phyloP scores from a whole-genome alignment of 495 filamentous ascomycete species.

The Penicillium flavigenum region DNA sequence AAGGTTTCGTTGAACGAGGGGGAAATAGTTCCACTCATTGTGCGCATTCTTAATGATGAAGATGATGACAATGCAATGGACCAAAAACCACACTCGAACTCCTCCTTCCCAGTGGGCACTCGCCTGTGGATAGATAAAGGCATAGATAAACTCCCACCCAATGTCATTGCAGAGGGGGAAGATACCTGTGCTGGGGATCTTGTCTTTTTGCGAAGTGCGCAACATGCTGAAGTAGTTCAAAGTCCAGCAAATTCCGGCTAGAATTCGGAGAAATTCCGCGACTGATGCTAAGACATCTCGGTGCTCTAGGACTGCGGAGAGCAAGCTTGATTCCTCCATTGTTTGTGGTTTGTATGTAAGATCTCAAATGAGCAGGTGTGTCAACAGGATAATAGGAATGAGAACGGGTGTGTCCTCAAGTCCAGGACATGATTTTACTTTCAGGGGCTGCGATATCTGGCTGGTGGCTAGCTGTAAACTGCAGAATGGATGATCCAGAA shows the following conservation, averaged over 20 bases:
- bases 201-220: not conserved
- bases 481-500: no score
- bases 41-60: not conserved
- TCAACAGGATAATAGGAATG: no score
- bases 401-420: no score
- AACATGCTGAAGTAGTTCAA: constrained; percentile 8
- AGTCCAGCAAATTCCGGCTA: constrained; percentile 5
- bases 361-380: no score
- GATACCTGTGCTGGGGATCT: constrained; percentile 1
- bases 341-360: not conserved
- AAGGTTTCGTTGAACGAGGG: not conserved
- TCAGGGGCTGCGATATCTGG: no score
- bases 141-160: constrained; percentile 5
- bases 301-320: not conserved
- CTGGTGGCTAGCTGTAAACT: no score
- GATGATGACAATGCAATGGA: not conserved
- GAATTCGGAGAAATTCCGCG: constrained; percentile 2
- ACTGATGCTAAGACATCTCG: not conserved
- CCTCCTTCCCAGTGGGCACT: constrained; percentile 9
- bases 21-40: constrained; percentile 1
- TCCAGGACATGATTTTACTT: no score
- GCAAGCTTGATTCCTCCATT: not conserved
- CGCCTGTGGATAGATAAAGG: not conserved
- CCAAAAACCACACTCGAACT: constrained; percentile 1
- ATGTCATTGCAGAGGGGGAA: constrained; percentile 6